Base-by-base conservation (phyloP, 1,284 basidiomycete genomes). In the Apiotrichum sp. region DNA sequence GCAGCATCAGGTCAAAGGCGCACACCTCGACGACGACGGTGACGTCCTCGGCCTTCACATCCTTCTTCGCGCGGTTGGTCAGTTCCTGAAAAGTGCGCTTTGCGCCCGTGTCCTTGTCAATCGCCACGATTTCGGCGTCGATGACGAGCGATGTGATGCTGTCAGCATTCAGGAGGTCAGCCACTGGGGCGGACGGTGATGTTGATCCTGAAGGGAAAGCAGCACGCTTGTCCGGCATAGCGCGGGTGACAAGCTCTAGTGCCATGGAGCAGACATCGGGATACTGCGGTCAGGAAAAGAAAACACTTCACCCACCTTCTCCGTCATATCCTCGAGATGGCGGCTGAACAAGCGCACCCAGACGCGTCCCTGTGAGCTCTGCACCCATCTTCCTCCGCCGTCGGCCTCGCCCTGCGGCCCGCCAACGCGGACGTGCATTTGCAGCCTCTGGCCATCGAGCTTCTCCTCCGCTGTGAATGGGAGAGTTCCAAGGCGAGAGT, bases 1-100 rank as follows among this genome's bases (percentile, higher is more conserved):
- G 78, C 68, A 92, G 93, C 59, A 99, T 81, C 50, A 98, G 78
- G 71, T 99, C 96, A 67, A 99, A 99, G 0, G 86, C 92, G 72
- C 93, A 98, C 4, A 99, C 82, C 67, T 92, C 95, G 11, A 98
- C 96, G 53, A 86, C 84, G 59, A 98, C 88, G 80, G 92, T 89
- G 69, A 99, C 93, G 70, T 98, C 93, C 70, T 93, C 89, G 0
- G 93, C 83, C 70, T 89, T 91, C 66, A 98, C 96, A 65, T 98
- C 96, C 77, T 99, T 99, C 55, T 96, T 87, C 68, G 98, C 98
- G 50, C 96, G 83, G 63, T 86, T 86, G 64, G 89, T 92, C 5
- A 99, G 83, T 69, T 98, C 95, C 76, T 99, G 96, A 82, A 99
- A 99, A 0, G 95, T 95, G 79, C 97, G 84, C 47, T 98, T 81